Evolutionary conservation across 2,329 filamentous ascomycete genomes (phyloP).

Genomic region (Sarocladium brachiariae): DNA sequence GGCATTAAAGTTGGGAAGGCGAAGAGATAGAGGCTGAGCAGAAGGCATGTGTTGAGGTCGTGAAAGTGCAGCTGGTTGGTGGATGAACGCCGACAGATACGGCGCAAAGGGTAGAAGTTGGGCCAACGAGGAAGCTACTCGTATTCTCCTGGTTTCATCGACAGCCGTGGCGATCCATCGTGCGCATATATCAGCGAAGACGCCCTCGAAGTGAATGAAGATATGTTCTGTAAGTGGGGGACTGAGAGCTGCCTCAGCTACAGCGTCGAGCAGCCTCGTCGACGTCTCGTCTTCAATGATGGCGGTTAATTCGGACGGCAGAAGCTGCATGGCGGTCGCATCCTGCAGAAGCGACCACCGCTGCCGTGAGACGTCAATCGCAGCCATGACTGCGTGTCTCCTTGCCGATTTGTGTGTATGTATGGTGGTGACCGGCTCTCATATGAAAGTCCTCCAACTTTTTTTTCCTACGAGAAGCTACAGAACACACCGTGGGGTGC

Average conservation of each 20-base stretch:
- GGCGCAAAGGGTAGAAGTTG: conserved; percentile 76
- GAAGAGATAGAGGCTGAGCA: conserved; percentile 22
- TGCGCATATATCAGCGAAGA: conserved; percentile 78
- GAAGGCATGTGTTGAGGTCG: conserved; percentile 3
- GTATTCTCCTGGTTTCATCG: conserved; percentile 29
- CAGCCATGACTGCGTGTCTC: conserved; percentile 40
- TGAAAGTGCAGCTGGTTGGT: conserved; percentile 29
- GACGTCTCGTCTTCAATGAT: conserved; percentile 58
- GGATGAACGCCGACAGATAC: conserved; percentile 67
- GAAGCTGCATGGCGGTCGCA: conserved; percentile 44
- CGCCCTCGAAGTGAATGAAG: conserved; percentile 65
- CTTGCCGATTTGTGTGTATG: background rate
- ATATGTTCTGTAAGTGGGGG: conserved; percentile 64
- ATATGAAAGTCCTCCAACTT: conserved; percentile 13
- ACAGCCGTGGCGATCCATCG: conserved; percentile 58
- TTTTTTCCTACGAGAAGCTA: conserved; percentile 17
- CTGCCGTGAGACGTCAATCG: conserved; percentile 48
- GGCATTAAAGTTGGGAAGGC: conserved; percentile 21
- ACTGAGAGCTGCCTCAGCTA: conserved; percentile 63
- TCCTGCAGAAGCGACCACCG: conserved; percentile 51
- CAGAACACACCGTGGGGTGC: conserved; percentile 2
- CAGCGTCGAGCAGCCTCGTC: conserved; percentile 61
- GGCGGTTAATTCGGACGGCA: conserved; percentile 65
- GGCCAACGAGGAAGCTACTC: conserved; percentile 65
- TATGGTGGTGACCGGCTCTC: conserved; percentile 8